phyloP scores from a whole-genome alignment of 1,284 basidiomycete genomes.

The Taiwanofungus camphoratus region DNA sequence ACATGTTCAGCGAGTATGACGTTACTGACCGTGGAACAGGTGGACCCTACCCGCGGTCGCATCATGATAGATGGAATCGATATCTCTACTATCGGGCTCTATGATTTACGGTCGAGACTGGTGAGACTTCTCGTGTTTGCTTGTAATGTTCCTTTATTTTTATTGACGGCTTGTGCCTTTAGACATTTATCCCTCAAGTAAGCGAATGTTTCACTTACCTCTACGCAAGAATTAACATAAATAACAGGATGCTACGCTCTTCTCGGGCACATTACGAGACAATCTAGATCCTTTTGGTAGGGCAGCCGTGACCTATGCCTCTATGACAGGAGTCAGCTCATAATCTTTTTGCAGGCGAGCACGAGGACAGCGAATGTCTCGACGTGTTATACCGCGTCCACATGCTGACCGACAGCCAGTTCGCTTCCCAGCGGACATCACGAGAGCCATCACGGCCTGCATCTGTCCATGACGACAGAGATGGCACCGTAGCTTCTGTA shows the following conservation, averaged over 20 bases:
- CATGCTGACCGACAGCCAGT: conserved; percentile 46
- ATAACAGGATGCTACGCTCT: conserved; percentile 69
- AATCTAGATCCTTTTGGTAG: conserved; percentile 83
- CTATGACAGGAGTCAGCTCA: too few species aligned
- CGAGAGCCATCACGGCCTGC: conserved; percentile 42
- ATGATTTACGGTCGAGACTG: conserved; percentile 75
- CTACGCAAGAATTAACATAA: background rate
- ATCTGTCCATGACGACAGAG: conserved; percentile 35
- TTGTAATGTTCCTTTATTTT: conserved; percentile 1
- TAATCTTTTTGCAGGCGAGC: conserved; percentile 55
- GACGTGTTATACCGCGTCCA: conserved; percentile 65
- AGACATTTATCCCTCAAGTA: conserved; percentile 82
- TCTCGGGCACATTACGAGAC: conserved; percentile 81
- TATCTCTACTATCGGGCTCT: conserved; percentile 81
- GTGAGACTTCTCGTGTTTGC: conserved; percentile 32
- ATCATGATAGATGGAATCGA: conserved; percentile 89
- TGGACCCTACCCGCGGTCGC: conserved; percentile 74
- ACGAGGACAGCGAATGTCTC: conserved; percentile 73
- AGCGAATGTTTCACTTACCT: conserved; percentile 5
- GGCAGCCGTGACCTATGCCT: conserved; percentile 13
- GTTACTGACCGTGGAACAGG: conserved; percentile 29
- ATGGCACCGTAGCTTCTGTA: conserved; percentile 29
- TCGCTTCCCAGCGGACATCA: conserved; percentile 42
- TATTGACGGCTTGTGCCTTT: background rate
- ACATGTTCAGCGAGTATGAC: background rate